Conservation (phyloP, 2,329 filamentous ascomycete species). For the Microsporum audouinii region DNA sequence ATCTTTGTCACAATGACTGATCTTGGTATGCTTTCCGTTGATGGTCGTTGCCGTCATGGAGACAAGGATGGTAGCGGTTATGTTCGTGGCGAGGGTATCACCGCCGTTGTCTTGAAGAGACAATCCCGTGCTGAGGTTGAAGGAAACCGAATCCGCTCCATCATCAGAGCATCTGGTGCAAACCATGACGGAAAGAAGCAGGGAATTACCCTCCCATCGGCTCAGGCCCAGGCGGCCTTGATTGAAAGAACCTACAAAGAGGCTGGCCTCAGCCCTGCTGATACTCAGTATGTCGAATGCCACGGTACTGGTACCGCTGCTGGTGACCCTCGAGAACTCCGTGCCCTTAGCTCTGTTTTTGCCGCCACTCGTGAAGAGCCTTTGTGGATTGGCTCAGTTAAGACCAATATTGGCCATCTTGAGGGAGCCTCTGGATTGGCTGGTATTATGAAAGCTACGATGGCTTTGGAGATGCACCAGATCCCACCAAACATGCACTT, state of each 20-base stretch:
- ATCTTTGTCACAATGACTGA: slow-evolving; percentile 9
- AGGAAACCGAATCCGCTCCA: slow-evolving; percentile 35
- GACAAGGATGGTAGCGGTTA: slow-evolving; percentile 72
- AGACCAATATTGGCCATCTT: slow-evolving; percentile 21
- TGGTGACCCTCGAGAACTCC: slow-evolving; percentile 20
- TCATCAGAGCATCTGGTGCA: slow-evolving; percentile 22
- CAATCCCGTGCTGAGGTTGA: slow-evolving; percentile 61
- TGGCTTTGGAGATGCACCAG: slow-evolving; percentile 18
- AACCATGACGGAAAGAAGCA: slow-evolving; percentile 22
- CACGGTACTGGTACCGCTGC: slow-evolving; percentile 32
- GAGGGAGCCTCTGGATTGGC: slow-evolving; percentile 21
- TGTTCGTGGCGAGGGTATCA: slow-evolving; percentile 66
- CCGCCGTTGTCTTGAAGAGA: slow-evolving; percentile 64
- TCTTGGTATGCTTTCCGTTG: slow-evolving; percentile 9
- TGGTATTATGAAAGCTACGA: slow-evolving; percentile 19
- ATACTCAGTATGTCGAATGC: slow-evolving; percentile 28
- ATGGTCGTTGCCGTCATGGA: slow-evolving; percentile 64
- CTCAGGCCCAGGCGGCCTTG: slow-evolving; percentile 23
- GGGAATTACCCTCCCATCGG: slow-evolving; percentile 31
- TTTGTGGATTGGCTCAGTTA: slow-evolving; percentile 20
- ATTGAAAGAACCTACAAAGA: slow-evolving; percentile 18
- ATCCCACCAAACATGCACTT: slow-evolving; percentile 24
- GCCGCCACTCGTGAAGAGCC: slow-evolving; percentile 3
- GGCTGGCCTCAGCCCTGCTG: slow-evolving; percentile 22
- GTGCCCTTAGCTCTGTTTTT: slow-evolving; percentile 13